phyloP scores from a whole-genome alignment of 495 filamentous ascomycete species.

The Astrothelium subdiscretum region DNA sequence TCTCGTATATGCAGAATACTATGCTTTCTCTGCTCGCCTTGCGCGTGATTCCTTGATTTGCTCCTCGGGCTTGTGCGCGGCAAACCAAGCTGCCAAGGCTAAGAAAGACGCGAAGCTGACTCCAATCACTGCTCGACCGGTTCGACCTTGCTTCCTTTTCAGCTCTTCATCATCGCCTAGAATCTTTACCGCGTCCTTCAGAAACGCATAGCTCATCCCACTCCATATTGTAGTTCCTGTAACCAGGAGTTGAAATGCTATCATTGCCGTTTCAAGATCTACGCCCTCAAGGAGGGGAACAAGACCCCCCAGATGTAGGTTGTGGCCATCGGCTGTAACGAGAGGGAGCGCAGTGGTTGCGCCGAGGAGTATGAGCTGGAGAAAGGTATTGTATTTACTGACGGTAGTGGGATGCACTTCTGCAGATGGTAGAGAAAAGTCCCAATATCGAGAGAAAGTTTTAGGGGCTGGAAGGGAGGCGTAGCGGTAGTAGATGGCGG shows the following conservation, averaged over 20 bases:
- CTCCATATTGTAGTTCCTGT: slow-evolving; percentile 30
- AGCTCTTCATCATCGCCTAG: slow-evolving; percentile 26
- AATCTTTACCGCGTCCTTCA: slow-evolving; percentile 29
- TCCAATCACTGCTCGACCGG: slow-evolving; percentile 28
- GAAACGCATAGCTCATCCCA: slow-evolving; percentile 29
- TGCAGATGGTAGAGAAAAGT: slow-evolving; percentile 83
- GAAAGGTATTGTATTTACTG: slow-evolving; percentile 52
- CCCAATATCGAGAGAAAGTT: slow-evolving; percentile 91
- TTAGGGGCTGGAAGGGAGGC: slow-evolving; percentile 87
- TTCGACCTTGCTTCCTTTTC: slow-evolving; percentile 29
- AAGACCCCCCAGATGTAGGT: slow-evolving; percentile 7
- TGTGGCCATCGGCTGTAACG: slow-evolving; percentile 6
- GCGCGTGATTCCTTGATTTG: neutral
- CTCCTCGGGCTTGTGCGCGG: neutral
- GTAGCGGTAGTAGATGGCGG: slow-evolving; percentile 90
- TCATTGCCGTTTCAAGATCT: slow-evolving; percentile 17
- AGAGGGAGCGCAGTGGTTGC: slow-evolving; percentile 23
- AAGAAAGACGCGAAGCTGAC: slow-evolving; percentile 24
- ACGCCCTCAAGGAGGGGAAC: neutral
- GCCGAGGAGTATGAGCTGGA: slow-evolving; percentile 31
- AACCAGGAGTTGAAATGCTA: slow-evolving; percentile 22
- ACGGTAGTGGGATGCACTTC: slow-evolving; percentile 87
- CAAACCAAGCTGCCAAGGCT: slow-evolving; percentile 19
- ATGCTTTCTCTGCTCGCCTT: neutral
- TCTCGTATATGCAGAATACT: neutral